Conservation (phyloP, 2,329 filamentous ascomycete species). For the Cryphonectria radicalis region DNA sequence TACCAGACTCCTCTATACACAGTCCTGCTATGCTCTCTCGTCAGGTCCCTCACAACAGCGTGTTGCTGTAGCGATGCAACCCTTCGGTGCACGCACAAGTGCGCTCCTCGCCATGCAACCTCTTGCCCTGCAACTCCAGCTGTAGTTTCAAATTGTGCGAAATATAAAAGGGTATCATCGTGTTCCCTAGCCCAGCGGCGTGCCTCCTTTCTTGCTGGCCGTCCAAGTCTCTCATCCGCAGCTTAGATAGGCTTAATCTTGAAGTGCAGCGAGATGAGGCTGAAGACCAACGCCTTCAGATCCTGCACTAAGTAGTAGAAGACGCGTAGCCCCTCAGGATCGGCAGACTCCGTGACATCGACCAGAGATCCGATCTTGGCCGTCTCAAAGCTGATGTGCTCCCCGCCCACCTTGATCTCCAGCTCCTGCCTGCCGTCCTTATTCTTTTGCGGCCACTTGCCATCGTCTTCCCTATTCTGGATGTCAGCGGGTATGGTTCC, state of each 20-base stretch:
- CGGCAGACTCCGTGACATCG: slow-evolving; percentile 93
- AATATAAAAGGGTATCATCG: slow-evolving; percentile 23
- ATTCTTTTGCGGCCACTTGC: slow-evolving; percentile 99
- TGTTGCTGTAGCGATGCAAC: not conserved
- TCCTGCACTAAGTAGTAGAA: slow-evolving; percentile 99
- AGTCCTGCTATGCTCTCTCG: not conserved
- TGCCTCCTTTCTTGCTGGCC: not conserved
- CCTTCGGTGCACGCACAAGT: not conserved
- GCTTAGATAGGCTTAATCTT: slow-evolving; percentile 81
- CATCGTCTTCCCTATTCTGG: slow-evolving; percentile 84
- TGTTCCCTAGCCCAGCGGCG: not conserved
- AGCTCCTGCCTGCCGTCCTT: slow-evolving; percentile 97
- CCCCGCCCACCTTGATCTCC: slow-evolving; percentile 89
- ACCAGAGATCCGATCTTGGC: slow-evolving; percentile 97
- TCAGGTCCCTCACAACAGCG: not conserved
- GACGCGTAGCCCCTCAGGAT: slow-evolving; percentile 92
- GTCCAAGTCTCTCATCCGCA: not conserved
- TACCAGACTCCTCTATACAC: not conserved
- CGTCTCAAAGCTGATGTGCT: slow-evolving; percentile 99
- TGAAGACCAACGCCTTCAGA: slow-evolving; percentile 94
- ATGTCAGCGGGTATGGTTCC: slow-evolving; percentile 6
- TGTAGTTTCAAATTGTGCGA: not conserved
- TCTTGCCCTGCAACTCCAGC: not conserved
- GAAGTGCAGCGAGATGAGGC: slow-evolving; percentile 94
- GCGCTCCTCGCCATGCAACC: not conserved